Evolutionary conservation across 139 green algal species (phyloP).

Genomic region (Eudorina sp.): DNA sequence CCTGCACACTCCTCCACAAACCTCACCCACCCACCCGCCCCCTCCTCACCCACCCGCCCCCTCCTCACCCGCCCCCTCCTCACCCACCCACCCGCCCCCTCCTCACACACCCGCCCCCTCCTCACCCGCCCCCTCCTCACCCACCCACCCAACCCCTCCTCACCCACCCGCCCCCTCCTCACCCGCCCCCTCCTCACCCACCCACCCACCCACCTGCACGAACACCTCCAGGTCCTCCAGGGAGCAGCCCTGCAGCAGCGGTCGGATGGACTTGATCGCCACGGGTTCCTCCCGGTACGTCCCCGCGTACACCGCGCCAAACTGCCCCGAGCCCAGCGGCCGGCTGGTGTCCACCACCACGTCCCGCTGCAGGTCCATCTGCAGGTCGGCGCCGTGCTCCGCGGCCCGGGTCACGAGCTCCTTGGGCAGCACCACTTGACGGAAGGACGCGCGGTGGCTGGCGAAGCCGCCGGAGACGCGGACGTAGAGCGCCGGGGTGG

Average conservation of each 20-base stretch:
- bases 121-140: too few species aligned
- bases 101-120: too few species aligned
- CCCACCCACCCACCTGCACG: conserved; percentile 35
- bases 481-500: background rate
- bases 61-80: too few species aligned
- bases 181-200: too few species aligned
- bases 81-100: too few species aligned
- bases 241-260: conserved; percentile 26
- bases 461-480: background rate
- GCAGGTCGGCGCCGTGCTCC: conserved; percentile 9
- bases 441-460: background rate
- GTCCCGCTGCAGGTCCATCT: conserved; percentile 34
- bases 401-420: background rate
- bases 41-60: too few species aligned
- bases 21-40: too few species aligned
- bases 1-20: too few species aligned
- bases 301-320: conserved; percentile 23
- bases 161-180: too few species aligned
- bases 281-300: conserved; percentile 18
- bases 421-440: conserved; percentile 21
- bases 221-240: conserved; percentile 37
- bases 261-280: conserved; percentile 35
- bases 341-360: background rate
- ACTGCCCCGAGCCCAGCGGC: conserved; percentile 16
- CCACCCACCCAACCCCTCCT: too few species aligned